phyloP scores from a whole-genome alignment of 176 grass and related monocot species.

The Cenchrus americanus region DNA sequence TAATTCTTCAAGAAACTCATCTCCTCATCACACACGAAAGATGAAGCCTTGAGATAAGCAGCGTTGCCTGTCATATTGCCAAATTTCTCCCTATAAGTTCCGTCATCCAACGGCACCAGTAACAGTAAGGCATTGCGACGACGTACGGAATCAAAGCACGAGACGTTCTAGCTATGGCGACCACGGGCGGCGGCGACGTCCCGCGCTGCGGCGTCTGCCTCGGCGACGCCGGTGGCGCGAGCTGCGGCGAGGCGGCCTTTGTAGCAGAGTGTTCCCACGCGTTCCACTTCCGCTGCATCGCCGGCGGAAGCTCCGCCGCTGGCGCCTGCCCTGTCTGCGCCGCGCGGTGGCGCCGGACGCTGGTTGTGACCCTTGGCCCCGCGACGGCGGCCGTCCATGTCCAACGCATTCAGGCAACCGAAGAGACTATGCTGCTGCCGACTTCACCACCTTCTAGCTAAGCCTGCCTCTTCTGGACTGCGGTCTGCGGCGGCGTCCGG shows the following conservation, averaged over 20 bases:
- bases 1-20: no score
- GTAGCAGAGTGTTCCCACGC: conserved; percentile 7
- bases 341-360: not conserved
- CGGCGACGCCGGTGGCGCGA: not conserved
- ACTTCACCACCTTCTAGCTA: no score
- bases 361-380: not conserved
- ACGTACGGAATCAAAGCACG: not conserved
- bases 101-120: not conserved
- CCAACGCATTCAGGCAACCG: not conserved
- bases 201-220: not conserved
- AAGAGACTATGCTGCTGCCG: no score
- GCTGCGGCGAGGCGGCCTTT: not conserved
- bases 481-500: no score
- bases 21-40: not conserved
- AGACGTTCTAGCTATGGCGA: not conserved
- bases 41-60: not conserved
- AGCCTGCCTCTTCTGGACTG: no score
- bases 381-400: not conserved
- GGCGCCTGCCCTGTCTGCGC: not conserved
- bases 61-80: not conserved
- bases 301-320: not conserved
- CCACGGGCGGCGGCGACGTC: not conserved
- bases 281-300: not conserved
- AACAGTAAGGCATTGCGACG: not conserved
- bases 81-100: not conserved